Evolutionary conservation across 306 rosid species (phyloP).

Genomic region (Cucurbita maxima): DNA sequence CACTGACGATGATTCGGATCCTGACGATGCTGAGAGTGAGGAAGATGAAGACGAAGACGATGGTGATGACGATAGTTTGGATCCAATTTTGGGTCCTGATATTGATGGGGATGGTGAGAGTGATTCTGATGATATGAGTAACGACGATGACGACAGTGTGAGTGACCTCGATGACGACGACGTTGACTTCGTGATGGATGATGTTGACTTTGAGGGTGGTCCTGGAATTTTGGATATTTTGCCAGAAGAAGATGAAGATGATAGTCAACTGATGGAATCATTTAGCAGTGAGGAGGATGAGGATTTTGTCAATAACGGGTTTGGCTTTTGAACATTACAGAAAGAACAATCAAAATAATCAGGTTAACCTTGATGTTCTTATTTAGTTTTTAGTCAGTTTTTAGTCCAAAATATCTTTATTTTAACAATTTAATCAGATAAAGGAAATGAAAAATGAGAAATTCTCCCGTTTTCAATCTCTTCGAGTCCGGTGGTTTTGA

Average conservation of each 20-base stretch:
- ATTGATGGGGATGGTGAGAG: conserved; percentile 68
- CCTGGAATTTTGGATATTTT: conserved; percentile 46
- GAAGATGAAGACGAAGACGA: conserved; percentile 78
- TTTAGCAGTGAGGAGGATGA: conserved; percentile 65
- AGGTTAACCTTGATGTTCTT: background rate
- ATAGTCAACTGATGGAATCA: conserved; percentile 42
- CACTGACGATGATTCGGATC: conserved; percentile 93
- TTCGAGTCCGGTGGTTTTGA: background rate
- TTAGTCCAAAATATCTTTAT: background rate
- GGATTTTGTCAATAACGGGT: conserved; percentile 43
- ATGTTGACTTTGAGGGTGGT: conserved; percentile 50
- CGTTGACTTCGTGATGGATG: conserved; percentile 60
- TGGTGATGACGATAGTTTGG: conserved; percentile 35
- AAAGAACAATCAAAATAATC: background rate
- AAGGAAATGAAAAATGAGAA: background rate
- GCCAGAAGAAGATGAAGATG: conserved; percentile 69
- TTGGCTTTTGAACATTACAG: conserved; percentile 36
- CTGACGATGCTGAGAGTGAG: conserved; percentile 89
- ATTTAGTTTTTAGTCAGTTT: background rate
- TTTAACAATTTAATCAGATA: background rate
- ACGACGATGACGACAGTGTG: conserved; percentile 51
- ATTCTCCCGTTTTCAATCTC: background rate
- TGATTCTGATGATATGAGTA: conserved; percentile 65
- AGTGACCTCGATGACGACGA: conserved; percentile 55
- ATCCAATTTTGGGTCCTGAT: conserved; percentile 61